Conservation (phyloP, 2,329 filamentous ascomycete species). For the Verticillium longisporum region DNA sequence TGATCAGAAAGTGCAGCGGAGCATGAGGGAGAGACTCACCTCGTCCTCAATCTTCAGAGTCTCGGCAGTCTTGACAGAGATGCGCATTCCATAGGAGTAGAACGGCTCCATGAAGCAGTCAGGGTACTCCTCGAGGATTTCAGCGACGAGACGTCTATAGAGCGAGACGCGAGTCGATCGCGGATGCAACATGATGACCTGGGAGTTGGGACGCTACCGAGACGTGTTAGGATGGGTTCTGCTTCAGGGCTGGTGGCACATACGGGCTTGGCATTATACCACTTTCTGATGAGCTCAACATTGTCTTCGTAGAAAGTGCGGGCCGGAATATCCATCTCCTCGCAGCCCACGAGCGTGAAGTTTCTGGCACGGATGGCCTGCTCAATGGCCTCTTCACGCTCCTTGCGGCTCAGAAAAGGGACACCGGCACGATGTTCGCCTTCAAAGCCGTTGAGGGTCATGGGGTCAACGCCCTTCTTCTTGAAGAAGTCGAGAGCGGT, state of each 20-base stretch:
- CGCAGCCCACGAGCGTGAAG: background rate
- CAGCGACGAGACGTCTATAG: background rate
- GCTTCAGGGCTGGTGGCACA: background rate
- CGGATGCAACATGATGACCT: background rate
- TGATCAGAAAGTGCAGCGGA: background rate
- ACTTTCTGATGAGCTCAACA: background rate
- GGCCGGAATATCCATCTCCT: background rate
- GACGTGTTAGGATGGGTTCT: background rate
- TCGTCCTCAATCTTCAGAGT: background rate
- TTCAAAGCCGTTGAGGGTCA: slow-evolving; percentile 8
- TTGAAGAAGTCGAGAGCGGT: slow-evolving; percentile 21
- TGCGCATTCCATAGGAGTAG: background rate
- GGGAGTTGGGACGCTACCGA: background rate
- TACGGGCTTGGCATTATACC: background rate
- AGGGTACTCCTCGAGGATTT: background rate
- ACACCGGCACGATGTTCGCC: slow-evolving; percentile 19
- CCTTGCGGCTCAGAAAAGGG: slow-evolving; percentile 20
- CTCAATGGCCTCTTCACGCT: background rate
- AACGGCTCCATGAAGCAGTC: background rate
- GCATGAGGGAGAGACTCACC: background rate
- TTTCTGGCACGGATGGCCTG: background rate
- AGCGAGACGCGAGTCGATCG: background rate
- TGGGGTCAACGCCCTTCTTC: slow-evolving; percentile 14
- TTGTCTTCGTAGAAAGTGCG: background rate
- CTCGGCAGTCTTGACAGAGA: background rate